phyloP scores from a whole-genome alignment of 2,329 filamentous ascomycete genomes.

The Plectosphaerella cucumerina region DNA sequence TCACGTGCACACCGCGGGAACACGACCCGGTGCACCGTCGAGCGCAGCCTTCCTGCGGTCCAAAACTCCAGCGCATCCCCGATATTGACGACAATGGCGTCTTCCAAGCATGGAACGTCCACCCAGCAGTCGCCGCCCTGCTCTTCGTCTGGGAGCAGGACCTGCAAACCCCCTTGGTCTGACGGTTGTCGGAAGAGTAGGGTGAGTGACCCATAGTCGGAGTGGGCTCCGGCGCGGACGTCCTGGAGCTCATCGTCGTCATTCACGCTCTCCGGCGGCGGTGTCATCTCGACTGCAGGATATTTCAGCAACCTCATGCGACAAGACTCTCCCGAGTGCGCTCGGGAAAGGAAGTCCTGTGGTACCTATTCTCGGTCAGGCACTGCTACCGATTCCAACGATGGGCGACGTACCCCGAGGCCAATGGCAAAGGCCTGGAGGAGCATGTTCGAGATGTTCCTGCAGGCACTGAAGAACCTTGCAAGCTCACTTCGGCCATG shows the following conservation, averaged over 20 bases:
- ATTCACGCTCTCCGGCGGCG: constrained; percentile 25
- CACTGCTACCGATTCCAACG: background rate
- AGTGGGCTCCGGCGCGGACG: constrained; percentile 86
- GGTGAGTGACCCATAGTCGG: constrained; percentile 72
- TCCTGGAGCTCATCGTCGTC: constrained; percentile 39
- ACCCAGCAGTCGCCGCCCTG: constrained; percentile 38
- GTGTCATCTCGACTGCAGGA: constrained; percentile 69
- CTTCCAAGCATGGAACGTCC: constrained; percentile 7
- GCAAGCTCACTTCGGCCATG: constrained; percentile 1
- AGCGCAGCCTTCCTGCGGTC: constrained; percentile 83
- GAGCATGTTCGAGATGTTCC: constrained; percentile 1
- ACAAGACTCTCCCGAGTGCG: constrained; percentile 41
- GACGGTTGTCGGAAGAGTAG: constrained; percentile 72
- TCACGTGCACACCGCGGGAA: constrained; percentile 41
- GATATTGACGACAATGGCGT: constrained; percentile 71
- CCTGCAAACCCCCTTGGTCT: constrained; percentile 82
- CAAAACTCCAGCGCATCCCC: constrained; percentile 72
- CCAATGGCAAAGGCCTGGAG: constrained; percentile 61
- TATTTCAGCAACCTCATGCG: constrained; percentile 44
- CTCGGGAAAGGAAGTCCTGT: constrained; percentile 47
- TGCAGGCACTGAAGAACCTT: constrained; percentile 5
- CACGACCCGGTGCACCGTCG: constrained; percentile 84
- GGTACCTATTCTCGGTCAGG: constrained; percentile 21
- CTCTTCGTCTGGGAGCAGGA: constrained; percentile 53
- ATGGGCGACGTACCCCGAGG: constrained; percentile 49